Conservation (phyloP, 2,329 filamentous ascomycete species). For the Lasiodiplodia citricola region DNA sequence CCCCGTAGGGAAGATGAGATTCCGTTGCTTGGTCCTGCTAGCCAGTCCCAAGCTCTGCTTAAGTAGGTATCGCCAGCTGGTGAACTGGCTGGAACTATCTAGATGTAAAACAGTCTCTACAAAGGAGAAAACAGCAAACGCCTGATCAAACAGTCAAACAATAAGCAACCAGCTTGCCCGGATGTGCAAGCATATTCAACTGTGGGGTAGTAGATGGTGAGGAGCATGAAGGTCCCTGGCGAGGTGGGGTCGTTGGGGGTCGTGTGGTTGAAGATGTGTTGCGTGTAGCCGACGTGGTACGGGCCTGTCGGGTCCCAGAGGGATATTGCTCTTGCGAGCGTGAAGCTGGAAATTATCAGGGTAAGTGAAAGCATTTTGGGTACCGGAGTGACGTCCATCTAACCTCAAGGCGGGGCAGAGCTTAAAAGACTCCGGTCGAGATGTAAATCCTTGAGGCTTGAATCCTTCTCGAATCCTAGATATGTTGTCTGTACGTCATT, state of each 20-base stretch:
- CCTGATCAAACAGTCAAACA: too few species aligned
- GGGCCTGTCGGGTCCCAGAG: constrained; percentile 31
- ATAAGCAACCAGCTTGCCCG: too few species aligned
- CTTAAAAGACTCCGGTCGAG: neutral
- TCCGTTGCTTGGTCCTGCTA: too few species aligned
- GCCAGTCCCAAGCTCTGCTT: too few species aligned
- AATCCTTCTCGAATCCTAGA: neutral
- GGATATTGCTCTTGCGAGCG: neutral
- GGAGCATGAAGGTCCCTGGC: constrained; percentile 29
- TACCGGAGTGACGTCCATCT: neutral
- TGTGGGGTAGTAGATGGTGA: constrained; percentile 38
- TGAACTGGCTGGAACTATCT: too few species aligned
- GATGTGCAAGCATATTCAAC: too few species aligned
- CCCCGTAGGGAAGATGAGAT: too few species aligned
- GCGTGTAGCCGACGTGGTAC: constrained; percentile 35
- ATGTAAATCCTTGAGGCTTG: neutral
- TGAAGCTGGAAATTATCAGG: neutral
- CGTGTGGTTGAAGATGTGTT: constrained; percentile 36
- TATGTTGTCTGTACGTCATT: neutral
- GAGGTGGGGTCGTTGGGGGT: constrained; percentile 34
- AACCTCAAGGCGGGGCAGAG: neutral
- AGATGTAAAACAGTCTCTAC: too few species aligned
- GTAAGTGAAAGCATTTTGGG: neutral
- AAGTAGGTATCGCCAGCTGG: too few species aligned
- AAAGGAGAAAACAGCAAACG: too few species aligned